Conservation (phyloP, 208 protist genomes). For the Borovskyia barvae region DNA sequence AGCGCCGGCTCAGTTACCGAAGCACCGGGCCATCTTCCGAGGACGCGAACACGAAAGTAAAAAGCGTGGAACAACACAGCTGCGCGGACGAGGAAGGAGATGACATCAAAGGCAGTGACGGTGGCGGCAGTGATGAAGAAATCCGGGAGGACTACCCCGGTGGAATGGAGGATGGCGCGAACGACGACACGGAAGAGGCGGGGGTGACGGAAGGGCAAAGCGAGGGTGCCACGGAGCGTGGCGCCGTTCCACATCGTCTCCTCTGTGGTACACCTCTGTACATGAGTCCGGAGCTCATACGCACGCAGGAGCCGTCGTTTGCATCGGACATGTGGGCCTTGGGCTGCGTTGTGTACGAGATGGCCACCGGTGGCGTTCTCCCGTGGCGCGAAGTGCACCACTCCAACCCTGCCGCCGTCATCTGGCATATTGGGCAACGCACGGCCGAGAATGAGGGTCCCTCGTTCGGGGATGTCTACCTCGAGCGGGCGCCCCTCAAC, state of each 20-base stretch:
- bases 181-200: neutral
- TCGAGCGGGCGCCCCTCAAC: slow-evolving; percentile 22
- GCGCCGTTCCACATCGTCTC: slow-evolving; percentile 6
- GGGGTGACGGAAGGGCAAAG: neutral
- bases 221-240: neutral
- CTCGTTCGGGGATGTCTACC: slow-evolving; percentile 39
- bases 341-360: slow-evolving; percentile 88
- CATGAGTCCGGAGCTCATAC: slow-evolving; percentile 85
- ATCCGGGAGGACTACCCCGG: neutral
- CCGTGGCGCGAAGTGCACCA: slow-evolving; percentile 64
- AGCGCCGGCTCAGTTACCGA: too few relatives aligned
- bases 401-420: slow-evolving; percentile 35
- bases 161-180: neutral
- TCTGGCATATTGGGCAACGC: slow-evolving; percentile 67
- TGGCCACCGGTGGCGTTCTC: slow-evolving; percentile 81
- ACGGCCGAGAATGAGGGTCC: slow-evolving; percentile 19
- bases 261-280: slow-evolving; percentile 80
- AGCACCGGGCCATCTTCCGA: too few relatives aligned
- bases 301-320: slow-evolving; percentile 48
- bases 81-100: neutral
- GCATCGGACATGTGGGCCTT: slow-evolving; percentile 89
- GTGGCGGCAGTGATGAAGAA: neutral
- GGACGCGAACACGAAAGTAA: too few relatives aligned
- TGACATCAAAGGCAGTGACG: neutral
- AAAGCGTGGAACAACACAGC: neutral